Evolutionary conservation across 2,329 filamentous ascomycete species (phyloP).

Genomic region (Diaporthe amygdali): DNA sequence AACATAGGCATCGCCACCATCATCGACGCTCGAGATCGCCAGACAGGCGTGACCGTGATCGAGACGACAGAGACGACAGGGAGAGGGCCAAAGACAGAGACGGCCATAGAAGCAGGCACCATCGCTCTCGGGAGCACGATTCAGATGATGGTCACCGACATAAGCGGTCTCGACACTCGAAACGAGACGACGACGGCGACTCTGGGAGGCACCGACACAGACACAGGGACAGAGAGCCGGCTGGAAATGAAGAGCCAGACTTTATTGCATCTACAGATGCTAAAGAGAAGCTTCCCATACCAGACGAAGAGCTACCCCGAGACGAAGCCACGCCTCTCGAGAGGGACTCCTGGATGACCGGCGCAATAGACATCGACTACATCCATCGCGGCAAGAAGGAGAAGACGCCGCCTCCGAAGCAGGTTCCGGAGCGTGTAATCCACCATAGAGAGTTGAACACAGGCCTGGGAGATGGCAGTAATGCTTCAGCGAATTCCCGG

Average conservation of each 20-base stretch:
- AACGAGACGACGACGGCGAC: conserved; percentile 41
- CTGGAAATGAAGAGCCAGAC: conserved; percentile 39
- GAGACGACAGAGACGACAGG: conserved; percentile 30
- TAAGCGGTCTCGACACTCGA: conserved; percentile 45
- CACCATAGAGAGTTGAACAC: conserved; percentile 84
- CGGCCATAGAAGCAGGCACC: conserved; percentile 38
- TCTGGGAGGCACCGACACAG: conserved; percentile 38
- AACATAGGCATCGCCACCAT: conserved; percentile 35
- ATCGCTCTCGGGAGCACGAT: conserved; percentile 53
- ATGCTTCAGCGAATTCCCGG: conserved; percentile 55
- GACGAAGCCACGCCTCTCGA: conserved; percentile 49
- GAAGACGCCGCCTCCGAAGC: conserved; percentile 55
- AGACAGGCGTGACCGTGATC: conserved; percentile 33
- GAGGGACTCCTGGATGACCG: conserved; percentile 95
- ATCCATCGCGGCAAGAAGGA: conserved; percentile 66
- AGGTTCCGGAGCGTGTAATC: conserved; percentile 72
- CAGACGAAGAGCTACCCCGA: conserved; percentile 41
- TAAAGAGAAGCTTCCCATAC: conserved; percentile 56
- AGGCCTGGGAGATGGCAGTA: conserved; percentile 44
- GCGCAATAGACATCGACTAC: conserved; percentile 83
- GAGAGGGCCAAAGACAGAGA: conserved; percentile 38
- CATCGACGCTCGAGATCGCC: conserved; percentile 35
- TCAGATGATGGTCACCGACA: conserved; percentile 35
- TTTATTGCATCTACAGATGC: conserved; percentile 50
- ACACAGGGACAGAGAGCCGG: conserved; percentile 27